Base-by-base conservation (phyloP, 2,329 filamentous ascomycete genomes). In the Plenodomus tracheiphilus region DNA sequence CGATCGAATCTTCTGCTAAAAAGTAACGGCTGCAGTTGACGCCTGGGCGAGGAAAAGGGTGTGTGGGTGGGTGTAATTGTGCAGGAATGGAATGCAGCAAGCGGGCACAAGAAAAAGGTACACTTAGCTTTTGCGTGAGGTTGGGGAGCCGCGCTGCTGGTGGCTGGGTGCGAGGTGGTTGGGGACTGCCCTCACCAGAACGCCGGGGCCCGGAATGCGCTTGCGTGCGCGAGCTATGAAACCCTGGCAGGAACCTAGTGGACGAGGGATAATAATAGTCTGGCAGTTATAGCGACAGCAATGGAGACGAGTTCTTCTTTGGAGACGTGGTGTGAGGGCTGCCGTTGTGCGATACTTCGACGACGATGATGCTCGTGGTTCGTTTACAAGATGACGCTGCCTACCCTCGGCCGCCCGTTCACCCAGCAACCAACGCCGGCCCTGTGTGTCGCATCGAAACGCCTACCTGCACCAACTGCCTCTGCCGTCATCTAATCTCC, bases 41-140 rank as follows among this genome's bases (percentile, higher is more conserved):
- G 32, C 32, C 6, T 39, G 30, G 39, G 41, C 16, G 41, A 34
- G 22, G 34, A 16, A 19, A 44, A 38, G 47, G 25, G 45, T 43
- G 47, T 47, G 46, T 39, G 38, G 41, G 41, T 40, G 51, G 42
- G 49, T 51, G 51, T 46, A 54, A 47, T 46, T 35, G 50, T 58
- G 54, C 51, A 56, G 53, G 51, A 51, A 30, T 34, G 39, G 51
- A 25, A 25, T 25, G 22, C 22, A 25, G 22, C 22, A 25, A 5
- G 43, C 38, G 46, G 51, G 61, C 46, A 53, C 38, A 66, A 63
- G 64, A 70, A 68, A 66, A 65, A 62, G 63, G 54, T 58, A 54
- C 53, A 52, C 59, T 65, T 66, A 49, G 59, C 59, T 58, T 61
- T 60, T 62, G 55, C 49, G 56, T 57, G 56, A 59, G 64, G 62